Evolutionary conservation across 805 yeast genomes (phyloP), one percentile per base, ranked within the genome.

Genomic region (Vanderwaltozyma yarrowii): DNA sequence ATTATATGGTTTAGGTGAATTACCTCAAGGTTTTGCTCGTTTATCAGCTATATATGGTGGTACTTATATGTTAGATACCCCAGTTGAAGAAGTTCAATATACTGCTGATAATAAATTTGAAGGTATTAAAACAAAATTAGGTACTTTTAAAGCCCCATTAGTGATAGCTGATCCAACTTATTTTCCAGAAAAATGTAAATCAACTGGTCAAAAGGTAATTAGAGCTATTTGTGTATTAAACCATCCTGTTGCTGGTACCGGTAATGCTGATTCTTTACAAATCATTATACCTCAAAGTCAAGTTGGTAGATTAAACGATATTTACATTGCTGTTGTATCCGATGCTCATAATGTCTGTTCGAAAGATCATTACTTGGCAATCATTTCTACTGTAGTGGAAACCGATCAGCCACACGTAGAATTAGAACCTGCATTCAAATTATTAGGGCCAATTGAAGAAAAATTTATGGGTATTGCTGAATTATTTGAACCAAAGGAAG

Each of bases 11-110:
- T 72, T 92, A 42, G 98, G 98, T 35, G 98, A 92, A 62, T 71
- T 92, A 43, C 98, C 98, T n/a, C 98, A 92, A 66, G 98, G 96
- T 11, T 92, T 92, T 67, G 96, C 97, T 10, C 75, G 98, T 60
- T 74, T 92, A 44, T 80, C 94, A 36, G 98, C 98, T 18, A 89
- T 92, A 47, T 88, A 92, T 58, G 98, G 98, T 47, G 98, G 98
- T 55, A 89, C 97, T 14, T 92, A 87, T 60, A 92, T 92, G 98
- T 74, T 92, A 56, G 95, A 87, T 60, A 89, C 95, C 20, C 96
- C 96, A 35, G 77, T 92, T 45, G 95, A 92, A 44, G 94, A 89
- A 65, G 73, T 88, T 17, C 69, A 82, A 35, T 88, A 79, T 61
- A 77, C 72, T 37, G 80, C 73, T 12, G 76, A 73, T 18, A 83